Base-by-base conservation (phyloP, 306 rosid species). In the Vachellia collinsii region DNA sequence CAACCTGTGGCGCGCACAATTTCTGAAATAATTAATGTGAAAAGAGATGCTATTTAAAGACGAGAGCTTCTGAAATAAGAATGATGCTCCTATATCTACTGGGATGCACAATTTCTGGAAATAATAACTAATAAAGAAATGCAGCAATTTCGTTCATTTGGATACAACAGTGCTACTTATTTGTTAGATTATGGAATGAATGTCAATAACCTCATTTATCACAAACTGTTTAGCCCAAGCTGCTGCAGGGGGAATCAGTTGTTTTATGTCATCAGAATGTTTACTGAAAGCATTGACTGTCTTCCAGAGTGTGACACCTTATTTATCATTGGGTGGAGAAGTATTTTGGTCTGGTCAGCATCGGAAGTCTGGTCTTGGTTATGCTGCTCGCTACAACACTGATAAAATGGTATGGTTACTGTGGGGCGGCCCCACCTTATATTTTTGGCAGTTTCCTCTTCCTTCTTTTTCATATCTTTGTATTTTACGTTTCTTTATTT, bases 261-360 rank as follows among this genome's bases (percentile, higher is more conserved):
- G 62, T 80, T 8, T 62, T 13, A 76, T 36, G 61, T 42, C 23
- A 9, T 79, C 23, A 42, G 70, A 75, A 47, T 71, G 61, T 56
- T 61, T 41, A 63, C 78, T 84, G 75, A 78, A 66, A 81, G 47
- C 67, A 20, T 17, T 39, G 20, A 29, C 66, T 72, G 76, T 50
- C 20, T 61, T 20, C 22, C 92, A 96, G 98, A 93, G 99, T 64
- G 92, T 96, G 77, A 83, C 97, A 25, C 89, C 83, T 50, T 85
- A 93, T 84, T 82, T 96, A 17, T 88, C 99, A 16, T 62, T 96
- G 91, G 99, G 99, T 3, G 99, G 97, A 42, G 99, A 93, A 89
- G 97, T 93, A 37, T 96, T 96, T 92, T 96, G 99, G 99, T 94
- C 98, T 80, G 98, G 99, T 85, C 98, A 93, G 90, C 98, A 92